A percentile compares a stretch with the other conserved stretches of the same genome.
phyloP scores from a whole-genome alignment of 2,329 filamentous ascomycete species.

The Botryotinia globosa region DNA sequence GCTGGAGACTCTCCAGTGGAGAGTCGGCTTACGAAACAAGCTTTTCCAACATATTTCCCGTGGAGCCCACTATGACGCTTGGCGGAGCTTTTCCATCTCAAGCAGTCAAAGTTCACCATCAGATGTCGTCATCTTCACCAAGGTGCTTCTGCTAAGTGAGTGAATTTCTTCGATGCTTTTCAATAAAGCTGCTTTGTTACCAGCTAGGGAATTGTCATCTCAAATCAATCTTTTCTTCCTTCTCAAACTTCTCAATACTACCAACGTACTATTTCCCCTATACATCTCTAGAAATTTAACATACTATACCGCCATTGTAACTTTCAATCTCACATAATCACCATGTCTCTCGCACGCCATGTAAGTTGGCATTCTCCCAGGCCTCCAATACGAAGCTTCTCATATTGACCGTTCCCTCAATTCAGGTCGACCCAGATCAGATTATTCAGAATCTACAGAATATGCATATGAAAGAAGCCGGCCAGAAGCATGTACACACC shows the following conservation, averaged over 20 bases:
- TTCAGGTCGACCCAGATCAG: slow-evolving; percentile 54
- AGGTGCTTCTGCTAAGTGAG: not conserved
- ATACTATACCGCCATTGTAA: not conserved
- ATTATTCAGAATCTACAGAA: slow-evolving; percentile 53
- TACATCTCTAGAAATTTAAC: not conserved
- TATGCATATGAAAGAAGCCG: slow-evolving; percentile 41
- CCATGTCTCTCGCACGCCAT: slow-evolving; percentile 51
- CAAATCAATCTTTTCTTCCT: not conserved
- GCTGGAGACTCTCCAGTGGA: no score
- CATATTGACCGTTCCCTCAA: not conserved
- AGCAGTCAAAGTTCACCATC: not conserved
- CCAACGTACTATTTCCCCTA: not conserved
- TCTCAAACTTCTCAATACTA: not conserved
- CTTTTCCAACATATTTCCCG: slow-evolving; percentile 11
- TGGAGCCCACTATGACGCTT: slow-evolving; percentile 17
- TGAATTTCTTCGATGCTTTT: not conserved
- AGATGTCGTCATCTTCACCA: not conserved
- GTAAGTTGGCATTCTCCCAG: slow-evolving; percentile 35
- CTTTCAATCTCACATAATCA: slow-evolving; percentile 17
- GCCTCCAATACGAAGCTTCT: not conserved
- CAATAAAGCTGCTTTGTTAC: not conserved
- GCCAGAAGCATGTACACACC: slow-evolving; percentile 40
- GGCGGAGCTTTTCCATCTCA: not conserved
- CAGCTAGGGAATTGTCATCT: not conserved
- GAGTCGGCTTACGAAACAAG: slow-evolving; percentile 24